Conservation (phyloP, 306 rosid species). For the Acacia crassicarpa region DNA sequence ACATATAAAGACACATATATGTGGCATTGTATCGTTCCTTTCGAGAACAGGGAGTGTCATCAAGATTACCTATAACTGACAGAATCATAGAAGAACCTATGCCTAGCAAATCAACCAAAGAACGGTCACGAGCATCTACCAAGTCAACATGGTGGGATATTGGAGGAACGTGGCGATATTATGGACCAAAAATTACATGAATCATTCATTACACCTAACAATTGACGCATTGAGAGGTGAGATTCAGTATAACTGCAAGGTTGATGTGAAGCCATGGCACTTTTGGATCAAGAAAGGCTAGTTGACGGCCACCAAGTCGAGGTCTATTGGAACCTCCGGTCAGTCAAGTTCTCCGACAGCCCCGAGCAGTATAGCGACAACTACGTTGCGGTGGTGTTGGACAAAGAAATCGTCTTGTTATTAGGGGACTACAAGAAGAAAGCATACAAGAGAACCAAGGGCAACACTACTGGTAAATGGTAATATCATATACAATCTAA, state of each 20-base stretch:
- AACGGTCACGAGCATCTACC: slow-evolving; percentile 76
- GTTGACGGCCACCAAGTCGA: slow-evolving; percentile 61
- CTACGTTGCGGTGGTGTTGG: slow-evolving; percentile 65
- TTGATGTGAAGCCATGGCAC: slow-evolving; percentile 82
- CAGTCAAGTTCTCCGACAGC: slow-evolving; percentile 55
- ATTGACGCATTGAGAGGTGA: slow-evolving; percentile 59
- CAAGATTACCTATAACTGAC: slow-evolving; percentile 52
- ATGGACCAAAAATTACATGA: slow-evolving; percentile 79
- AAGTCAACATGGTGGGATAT: slow-evolving; percentile 51
- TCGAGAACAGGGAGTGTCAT: slow-evolving; percentile 49
- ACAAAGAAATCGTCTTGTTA: slow-evolving; percentile 71
- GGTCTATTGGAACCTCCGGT: slow-evolving; percentile 76
- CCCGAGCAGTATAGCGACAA: slow-evolving; percentile 74
- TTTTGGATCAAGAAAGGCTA: slow-evolving; percentile 87
- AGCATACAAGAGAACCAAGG: slow-evolving; percentile 81
- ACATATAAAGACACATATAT: not conserved
- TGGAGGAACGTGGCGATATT: slow-evolving; percentile 67
- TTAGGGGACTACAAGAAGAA: slow-evolving; percentile 84
- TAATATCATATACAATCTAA: no score
- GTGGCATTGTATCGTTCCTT: slow-evolving; percentile 56
- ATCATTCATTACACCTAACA: slow-evolving; percentile 57
- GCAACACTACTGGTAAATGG: slow-evolving; percentile 27
- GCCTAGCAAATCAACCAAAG: slow-evolving; percentile 65
- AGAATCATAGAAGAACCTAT: slow-evolving; percentile 68
- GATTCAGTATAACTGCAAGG: slow-evolving; percentile 54